Base-by-base conservation (phyloP, 1,139 yeast genomes). In the Geotrichum bryndzae region DNA sequence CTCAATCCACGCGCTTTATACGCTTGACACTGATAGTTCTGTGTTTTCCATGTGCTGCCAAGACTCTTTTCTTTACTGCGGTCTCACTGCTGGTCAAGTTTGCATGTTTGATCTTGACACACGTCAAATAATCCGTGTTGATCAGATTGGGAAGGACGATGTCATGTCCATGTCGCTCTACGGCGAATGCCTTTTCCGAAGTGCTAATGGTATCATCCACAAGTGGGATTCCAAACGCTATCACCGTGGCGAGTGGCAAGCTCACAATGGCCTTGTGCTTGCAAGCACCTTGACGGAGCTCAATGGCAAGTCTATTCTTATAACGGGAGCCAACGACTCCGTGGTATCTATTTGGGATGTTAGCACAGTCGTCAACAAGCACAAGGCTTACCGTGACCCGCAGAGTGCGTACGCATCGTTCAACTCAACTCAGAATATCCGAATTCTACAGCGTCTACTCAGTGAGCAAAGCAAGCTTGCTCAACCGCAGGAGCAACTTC, bases 71-170 rank as follows among this genome's bases (percentile, higher is more conserved):
- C 72, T 91, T 7, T 91, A 90, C 71, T 89, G 90, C 67, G 97
- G 97, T 0, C 75, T 90, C 51, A 80, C 86, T 1, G 84, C 84
- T 63, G 95, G 96, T 13, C 77, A 79, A 38, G 81, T 91, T 18
- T 87, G 86, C 64, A 85, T 89, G 11, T 90, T 96, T 95, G 97
- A 92, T 69, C 77, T 91, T 60, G 83, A 86, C 60, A 90, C 97
- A 0, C 80, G 81, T 58, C 97, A 91, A 72, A 78, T 87, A 64
- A 80, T 90, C 77, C 84, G 68, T 8, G 68, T 68, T 1, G 76
- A 70, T 61, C 66, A 61, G 53, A 66, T 51, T 79, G 86, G 53
- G 68, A 74, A 75, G 38, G 78, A 77, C 27, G 86, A 83, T 62
- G 79, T 84, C 10, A 76, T 80, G 61, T 76, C 87, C 0, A 67